Evolutionary conservation across 345 rosid species (phyloP).

Genomic region (Clarkia xantiana): DNA sequence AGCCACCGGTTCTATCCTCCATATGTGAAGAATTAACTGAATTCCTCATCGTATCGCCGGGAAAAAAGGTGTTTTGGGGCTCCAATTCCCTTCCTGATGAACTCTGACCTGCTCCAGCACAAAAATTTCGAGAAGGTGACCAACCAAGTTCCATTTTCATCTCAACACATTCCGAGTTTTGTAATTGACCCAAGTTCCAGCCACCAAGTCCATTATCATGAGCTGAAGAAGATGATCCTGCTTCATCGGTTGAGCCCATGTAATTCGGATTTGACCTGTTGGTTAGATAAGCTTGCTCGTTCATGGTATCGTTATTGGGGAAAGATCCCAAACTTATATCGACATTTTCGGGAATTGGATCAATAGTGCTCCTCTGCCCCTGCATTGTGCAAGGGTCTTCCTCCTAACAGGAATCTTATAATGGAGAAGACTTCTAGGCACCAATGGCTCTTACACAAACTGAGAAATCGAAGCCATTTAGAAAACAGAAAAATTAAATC

Average conservation of each 20-base stretch:
- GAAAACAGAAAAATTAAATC: neutral
- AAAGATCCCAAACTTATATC: conserved; percentile 40
- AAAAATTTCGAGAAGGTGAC: conserved; percentile 22
- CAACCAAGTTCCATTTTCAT: conserved; percentile 36
- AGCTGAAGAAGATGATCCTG: conserved; percentile 23
- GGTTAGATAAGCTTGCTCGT: conserved; percentile 25
- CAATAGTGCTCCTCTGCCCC: conserved; percentile 33
- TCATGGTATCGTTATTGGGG: conserved; percentile 18
- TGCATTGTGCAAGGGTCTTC: conserved; percentile 33
- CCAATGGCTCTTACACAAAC: neutral
- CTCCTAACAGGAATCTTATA: conserved; percentile 4
- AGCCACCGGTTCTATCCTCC: conserved; percentile 43
- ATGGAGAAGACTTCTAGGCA: neutral
- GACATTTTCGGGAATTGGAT: conserved; percentile 38
- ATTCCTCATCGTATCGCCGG: conserved; percentile 19
- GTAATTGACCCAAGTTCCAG: conserved; percentile 50
- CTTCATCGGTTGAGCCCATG: conserved; percentile 25
- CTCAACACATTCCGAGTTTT: conserved; percentile 33
- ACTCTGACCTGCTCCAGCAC: conserved; percentile 22
- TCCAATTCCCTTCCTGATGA: conserved; percentile 41
- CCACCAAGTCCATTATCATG: conserved; percentile 31
- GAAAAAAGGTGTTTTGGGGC: conserved; percentile 17
- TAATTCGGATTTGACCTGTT: conserved; percentile 31
- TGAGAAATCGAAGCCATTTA: neutral
- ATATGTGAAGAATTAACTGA: conserved; percentile 36